A percentile compares a stretch with the other conserved stretches of the same genome.
Conservation (phyloP, 371 early-diverging fungal genomes). For the Umbelopsis sp. region DNA sequence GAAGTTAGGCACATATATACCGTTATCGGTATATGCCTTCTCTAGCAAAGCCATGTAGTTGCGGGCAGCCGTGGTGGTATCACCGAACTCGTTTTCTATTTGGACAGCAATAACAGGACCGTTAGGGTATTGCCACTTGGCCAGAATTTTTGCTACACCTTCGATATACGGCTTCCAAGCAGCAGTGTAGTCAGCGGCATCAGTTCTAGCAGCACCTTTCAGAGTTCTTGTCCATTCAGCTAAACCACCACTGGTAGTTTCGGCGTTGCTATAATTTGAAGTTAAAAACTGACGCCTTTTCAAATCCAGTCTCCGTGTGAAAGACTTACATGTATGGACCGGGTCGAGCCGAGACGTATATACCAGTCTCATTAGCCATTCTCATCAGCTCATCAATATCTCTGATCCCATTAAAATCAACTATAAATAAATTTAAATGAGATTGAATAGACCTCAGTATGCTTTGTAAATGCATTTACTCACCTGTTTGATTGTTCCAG, state of each 20-base stretch:
- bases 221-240: conserved; percentile 20
- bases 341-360: conserved; percentile 32
- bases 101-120: conserved; percentile 21
- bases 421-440: not conserved
- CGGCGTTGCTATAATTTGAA: conserved; percentile 12
- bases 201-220: conserved; percentile 19
- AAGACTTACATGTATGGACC: conserved; percentile 33
- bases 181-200: conserved; percentile 16
- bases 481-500: conserved; percentile 23
- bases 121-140: conserved; percentile 19
- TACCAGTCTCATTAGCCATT: conserved; percentile 23
- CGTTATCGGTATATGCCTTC: conserved; percentile 3
- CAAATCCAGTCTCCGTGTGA: not conserved
- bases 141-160: conserved; percentile 11
- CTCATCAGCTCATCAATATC: conserved; percentile 30
- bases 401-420: conserved; percentile 30
- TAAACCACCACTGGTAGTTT: conserved; percentile 20
- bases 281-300: not conserved
- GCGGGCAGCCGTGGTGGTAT: conserved; percentile 2
- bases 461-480: not conserved
- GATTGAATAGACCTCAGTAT: not conserved
- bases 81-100: conserved; percentile 19
- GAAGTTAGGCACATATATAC: conserved; percentile 18
- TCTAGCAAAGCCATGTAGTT: conserved; percentile 16
- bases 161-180: conserved; percentile 20